These are phyloP conservation scores for Scortechinia acanthostroma DNA, from an alignment of 2,329 filamentous ascomycete genomes.

Conservation along the genomic window DNA sequence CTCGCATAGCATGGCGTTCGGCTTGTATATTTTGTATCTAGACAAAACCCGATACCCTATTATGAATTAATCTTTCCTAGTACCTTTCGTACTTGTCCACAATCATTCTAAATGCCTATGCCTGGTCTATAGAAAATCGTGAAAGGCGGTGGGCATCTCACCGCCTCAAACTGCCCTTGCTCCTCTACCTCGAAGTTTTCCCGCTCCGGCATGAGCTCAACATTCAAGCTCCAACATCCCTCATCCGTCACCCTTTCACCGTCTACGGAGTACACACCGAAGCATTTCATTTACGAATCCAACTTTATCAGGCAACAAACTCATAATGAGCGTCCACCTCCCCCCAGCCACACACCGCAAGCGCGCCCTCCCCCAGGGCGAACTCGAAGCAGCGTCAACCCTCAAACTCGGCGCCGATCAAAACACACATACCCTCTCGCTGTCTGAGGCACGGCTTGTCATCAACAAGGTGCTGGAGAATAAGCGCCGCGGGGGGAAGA, in stretches of 20 bases:
- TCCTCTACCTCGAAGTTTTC: too few species aligned
- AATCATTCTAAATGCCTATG: too few species aligned
- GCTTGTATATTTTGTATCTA: background rate
- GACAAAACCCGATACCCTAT: too few species aligned
- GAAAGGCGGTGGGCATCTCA: background rate
- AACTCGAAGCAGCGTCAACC: slow-evolving; percentile 1
- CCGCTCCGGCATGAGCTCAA: too few species aligned
- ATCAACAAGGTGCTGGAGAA: slow-evolving; percentile 2
- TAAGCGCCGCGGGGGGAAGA: background rate
- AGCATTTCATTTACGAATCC: background rate
- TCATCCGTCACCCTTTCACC: too few species aligned
- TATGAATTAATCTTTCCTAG: too few species aligned
- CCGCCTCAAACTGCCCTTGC: background rate
- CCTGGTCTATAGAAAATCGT: too few species aligned
- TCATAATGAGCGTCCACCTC: background rate
- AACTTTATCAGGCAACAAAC: background rate
- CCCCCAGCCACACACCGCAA: slow-evolving; percentile 1
- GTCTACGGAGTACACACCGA: too few species aligned
- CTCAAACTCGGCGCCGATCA: slow-evolving; percentile 1
- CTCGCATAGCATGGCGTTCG: background rate
- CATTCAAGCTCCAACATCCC: background rate
- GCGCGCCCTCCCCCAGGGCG: slow-evolving; percentile 1
- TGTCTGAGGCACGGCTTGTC: background rate
- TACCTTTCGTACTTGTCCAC: too few species aligned
- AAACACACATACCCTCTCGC: slow-evolving; percentile 1